Conservation (phyloP, 345 rosid genomes). For the Brassica carinata region DNA sequence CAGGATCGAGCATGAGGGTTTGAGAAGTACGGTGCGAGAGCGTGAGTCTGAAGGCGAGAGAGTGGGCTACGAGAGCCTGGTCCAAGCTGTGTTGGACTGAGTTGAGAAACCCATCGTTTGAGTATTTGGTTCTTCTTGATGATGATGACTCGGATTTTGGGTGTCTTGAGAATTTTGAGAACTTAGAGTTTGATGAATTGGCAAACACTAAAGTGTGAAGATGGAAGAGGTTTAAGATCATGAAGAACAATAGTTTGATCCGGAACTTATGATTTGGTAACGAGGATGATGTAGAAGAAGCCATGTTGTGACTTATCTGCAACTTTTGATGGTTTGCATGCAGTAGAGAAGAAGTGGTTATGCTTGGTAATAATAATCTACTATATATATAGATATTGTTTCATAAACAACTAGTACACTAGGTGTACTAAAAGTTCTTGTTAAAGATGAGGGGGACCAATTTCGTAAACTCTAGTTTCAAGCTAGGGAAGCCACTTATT, state of each 20-base stretch:
- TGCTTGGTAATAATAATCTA: constrained; percentile 13
- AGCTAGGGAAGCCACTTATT: background rate
- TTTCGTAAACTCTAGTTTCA: background rate
- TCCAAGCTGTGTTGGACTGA: constrained; percentile 39
- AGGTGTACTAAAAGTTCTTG: constrained; percentile 17
- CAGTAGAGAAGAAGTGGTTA: constrained; percentile 24
- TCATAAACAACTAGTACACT: constrained; percentile 7
- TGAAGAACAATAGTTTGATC: constrained; percentile 16
- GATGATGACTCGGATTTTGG: constrained; percentile 22
- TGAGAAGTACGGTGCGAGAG: constrained; percentile 13
- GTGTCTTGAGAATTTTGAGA: constrained; percentile 29
- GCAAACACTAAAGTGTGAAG: constrained; percentile 19
- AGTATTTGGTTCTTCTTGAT: constrained; percentile 13
- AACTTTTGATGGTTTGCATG: constrained; percentile 19
- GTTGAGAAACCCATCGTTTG: constrained; percentile 32
- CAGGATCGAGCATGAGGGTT: constrained; percentile 23
- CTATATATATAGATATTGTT: constrained; percentile 18
- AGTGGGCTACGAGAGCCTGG: constrained; percentile 41
- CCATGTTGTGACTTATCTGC: constrained; percentile 33
- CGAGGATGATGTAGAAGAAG: constrained; percentile 10
- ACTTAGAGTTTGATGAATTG: constrained; percentile 35
- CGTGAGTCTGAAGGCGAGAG: constrained; percentile 36
- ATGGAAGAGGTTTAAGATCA: constrained; percentile 10
- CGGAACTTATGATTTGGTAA: constrained; percentile 11
- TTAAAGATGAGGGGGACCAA: background rate